Evolutionary conservation across 176 grass and related monocot species (phyloP).

Genomic region (Dactylis glomerata): DNA sequence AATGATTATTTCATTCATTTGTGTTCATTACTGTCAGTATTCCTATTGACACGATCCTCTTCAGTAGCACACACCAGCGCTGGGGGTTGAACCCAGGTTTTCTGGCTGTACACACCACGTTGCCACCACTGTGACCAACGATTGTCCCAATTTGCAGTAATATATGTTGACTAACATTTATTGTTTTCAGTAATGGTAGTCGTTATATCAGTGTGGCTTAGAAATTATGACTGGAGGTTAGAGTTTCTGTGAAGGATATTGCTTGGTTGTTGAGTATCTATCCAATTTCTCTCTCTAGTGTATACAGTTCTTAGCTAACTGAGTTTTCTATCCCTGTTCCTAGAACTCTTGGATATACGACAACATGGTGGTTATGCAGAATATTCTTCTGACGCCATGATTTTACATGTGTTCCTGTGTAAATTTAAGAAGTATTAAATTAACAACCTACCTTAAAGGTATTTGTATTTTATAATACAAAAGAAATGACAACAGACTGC

Average conservation of each 20-base stretch:
- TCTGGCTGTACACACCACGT: neutral
- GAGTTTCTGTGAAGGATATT: neutral
- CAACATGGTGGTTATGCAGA: conserved; percentile 6
- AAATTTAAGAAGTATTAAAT: neutral
- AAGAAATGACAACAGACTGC: conserved; percentile 2
- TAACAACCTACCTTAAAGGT: conserved; percentile 20
- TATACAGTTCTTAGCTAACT: conserved; percentile 1
- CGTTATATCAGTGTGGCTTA: neutral
- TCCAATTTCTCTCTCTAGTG: neutral
- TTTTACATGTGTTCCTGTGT: neutral
- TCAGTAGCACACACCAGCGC: neutral
- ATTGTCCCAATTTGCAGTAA: neutral
- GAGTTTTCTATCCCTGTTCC: neutral
- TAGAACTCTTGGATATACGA: neutral
- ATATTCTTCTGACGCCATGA: neutral
- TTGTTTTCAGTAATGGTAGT: neutral
- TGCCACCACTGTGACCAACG: neutral
- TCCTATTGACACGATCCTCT: neutral
- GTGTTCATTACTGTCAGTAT: neutral
- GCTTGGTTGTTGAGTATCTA: neutral
- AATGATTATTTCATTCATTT: neutral
- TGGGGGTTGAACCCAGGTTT: neutral
- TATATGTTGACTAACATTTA: neutral
- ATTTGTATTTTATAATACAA: neutral
- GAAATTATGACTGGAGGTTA: neutral